Percentiles rank a stretch among this genome's conserved stretches.
Evolutionary conservation across 441 rosid genomes (phyloP).

Genomic region (Erysimum pusillum): DNA sequence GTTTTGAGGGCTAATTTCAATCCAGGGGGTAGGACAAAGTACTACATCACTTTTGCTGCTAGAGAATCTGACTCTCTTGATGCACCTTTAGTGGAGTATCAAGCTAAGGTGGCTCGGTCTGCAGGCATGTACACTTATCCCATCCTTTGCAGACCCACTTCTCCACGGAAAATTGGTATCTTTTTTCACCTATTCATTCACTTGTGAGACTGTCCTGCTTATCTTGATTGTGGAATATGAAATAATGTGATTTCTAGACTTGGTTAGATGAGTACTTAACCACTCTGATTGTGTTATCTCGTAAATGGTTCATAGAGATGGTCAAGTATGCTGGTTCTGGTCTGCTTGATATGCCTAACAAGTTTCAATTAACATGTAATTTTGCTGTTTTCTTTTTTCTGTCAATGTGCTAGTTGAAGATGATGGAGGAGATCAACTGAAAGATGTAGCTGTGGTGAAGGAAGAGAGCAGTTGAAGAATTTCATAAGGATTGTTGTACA

Average conservation of each 20-base stretch:
- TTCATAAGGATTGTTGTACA: not conserved
- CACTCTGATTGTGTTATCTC: not conserved
- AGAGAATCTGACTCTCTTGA: constrained; percentile 29
- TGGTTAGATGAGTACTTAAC: not conserved
- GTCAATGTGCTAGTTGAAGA: not conserved
- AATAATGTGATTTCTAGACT: not conserved
- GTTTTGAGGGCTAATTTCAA: constrained; percentile 21
- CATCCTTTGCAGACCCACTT: constrained; percentile 35
- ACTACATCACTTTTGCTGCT: constrained; percentile 31
- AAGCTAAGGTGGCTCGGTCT: constrained; percentile 12
- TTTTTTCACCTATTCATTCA: no score
- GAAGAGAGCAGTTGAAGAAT: not conserved
- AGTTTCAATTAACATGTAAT: not conserved
- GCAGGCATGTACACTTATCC: constrained; percentile 30
- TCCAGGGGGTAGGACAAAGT: constrained; percentile 5
- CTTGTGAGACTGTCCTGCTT: no score
- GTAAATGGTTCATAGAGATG: not conserved
- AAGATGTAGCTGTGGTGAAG: not conserved
- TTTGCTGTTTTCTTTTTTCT: not conserved
- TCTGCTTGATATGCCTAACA: not conserved
- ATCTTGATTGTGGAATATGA: not conserved
- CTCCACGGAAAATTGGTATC: not conserved
- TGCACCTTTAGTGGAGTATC: constrained; percentile 28
- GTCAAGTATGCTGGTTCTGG: not conserved
- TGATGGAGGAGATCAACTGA: not conserved